Conservation (phyloP, 495 filamentous ascomycete genomes). For the Daldinia caldariorum region DNA sequence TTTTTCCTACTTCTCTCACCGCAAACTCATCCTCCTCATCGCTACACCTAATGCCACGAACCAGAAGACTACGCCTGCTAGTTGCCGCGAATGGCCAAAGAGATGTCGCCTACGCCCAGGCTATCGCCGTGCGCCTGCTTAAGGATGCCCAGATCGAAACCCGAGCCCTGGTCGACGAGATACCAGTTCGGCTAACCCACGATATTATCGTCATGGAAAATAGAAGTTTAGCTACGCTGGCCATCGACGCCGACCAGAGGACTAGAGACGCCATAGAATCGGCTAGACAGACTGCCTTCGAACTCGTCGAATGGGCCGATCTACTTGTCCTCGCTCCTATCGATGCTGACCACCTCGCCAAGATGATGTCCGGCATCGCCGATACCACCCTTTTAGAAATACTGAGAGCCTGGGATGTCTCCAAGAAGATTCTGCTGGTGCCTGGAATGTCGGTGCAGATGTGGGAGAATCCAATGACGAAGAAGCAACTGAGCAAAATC, state of each 20-base stretch:
- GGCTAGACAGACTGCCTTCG: constrained; percentile 65
- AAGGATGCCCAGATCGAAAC: constrained; percentile 65
- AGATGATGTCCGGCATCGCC: constrained; percentile 82
- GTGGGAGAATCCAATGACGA: constrained; percentile 88
- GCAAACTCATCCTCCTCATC: constrained; percentile 49
- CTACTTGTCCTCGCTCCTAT: constrained; percentile 84
- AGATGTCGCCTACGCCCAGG: constrained; percentile 62
- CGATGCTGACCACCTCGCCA: constrained; percentile 79
- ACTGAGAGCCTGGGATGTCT: constrained; percentile 82
- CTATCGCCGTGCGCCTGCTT: constrained; percentile 64
- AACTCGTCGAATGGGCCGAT: constrained; percentile 88
- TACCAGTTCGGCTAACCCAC: constrained; percentile 61
- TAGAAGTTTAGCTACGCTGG: constrained; percentile 46
- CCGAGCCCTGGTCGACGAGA: constrained; percentile 64
- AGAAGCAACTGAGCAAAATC: constrained; percentile 82
- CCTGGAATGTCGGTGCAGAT: constrained; percentile 83
- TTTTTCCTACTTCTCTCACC: constrained; percentile 32
- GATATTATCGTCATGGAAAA: constrained; percentile 63
- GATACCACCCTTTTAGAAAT: constrained; percentile 78
- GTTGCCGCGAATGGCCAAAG: constrained; percentile 63
- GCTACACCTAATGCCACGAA: constrained; percentile 54
- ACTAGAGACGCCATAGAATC: constrained; percentile 56
- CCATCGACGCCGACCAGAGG: constrained; percentile 43
- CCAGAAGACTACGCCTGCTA: constrained; percentile 59
- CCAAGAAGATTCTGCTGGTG: constrained; percentile 81